Evolutionary conservation across 805 yeast species (phyloP).

Genomic region (Pichia ethanolica): DNA sequence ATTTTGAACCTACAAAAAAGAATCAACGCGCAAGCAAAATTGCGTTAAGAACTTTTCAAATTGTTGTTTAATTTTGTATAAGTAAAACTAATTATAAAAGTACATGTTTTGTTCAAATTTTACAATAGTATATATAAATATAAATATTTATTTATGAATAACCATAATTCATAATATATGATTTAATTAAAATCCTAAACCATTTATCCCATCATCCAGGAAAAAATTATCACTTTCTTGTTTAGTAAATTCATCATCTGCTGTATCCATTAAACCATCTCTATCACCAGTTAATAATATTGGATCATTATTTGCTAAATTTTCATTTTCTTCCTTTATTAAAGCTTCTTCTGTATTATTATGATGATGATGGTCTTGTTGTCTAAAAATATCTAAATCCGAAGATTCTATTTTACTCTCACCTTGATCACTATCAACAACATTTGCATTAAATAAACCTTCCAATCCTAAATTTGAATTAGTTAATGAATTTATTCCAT

Average conservation of each 20-base stretch:
- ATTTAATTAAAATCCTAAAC: constrained; percentile 1
- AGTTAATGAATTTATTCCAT: neutral
- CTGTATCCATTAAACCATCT: neutral
- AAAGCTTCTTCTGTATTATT: neutral
- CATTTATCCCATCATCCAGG: constrained; percentile 7
- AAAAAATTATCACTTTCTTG: constrained; percentile 4
- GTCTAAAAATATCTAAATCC: constrained; percentile 10
- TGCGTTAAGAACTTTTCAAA: too few species aligned
- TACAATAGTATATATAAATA: neutral
- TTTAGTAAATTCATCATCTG: constrained; percentile 2
- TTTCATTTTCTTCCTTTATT: neutral
- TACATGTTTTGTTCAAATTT: neutral
- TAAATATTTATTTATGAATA: too few species aligned
- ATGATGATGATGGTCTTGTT: neutral
- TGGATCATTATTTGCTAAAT: neutral
- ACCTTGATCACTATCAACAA: constrained; percentile 10
- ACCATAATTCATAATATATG: too few species aligned
- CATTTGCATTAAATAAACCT: constrained; percentile 10
- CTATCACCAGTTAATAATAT: neutral
- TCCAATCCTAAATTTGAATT: constrained; percentile 1
- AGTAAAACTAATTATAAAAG: too few species aligned
- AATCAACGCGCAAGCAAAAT: too few species aligned
- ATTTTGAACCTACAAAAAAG: too few species aligned
- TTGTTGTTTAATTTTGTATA: too few species aligned
- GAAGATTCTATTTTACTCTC: constrained; percentile 8